Percentiles rank a stretch among this genome's conserved stretches.
These are phyloP conservation scores for Pythium rishiriense DNA, from an alignment of 352 stramenopile species.

Conservation along the genomic window DNA sequence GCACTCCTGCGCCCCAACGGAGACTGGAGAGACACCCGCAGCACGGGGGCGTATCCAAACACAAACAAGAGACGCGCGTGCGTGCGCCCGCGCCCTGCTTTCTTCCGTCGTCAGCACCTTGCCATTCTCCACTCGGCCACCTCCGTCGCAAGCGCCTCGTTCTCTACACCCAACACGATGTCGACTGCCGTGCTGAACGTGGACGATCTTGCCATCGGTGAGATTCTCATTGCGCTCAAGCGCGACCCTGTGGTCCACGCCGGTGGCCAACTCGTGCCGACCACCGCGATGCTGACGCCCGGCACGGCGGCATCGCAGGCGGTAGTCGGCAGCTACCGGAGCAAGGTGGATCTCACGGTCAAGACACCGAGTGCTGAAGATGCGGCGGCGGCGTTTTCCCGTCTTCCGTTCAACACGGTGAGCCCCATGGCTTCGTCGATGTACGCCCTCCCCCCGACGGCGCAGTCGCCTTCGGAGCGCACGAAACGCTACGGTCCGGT, in stretches of 20 bases:
- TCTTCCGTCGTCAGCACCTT: not conserved
- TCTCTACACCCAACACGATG: not conserved
- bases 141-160: conserved; percentile 12
- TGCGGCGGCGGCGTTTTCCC: conserved; percentile 35
- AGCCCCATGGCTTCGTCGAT: conserved; percentile 49
- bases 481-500: conserved; percentile 67
- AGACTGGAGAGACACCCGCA: conserved; percentile 15
- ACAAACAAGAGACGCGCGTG: conserved; percentile 36
- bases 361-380: conserved; percentile 28
- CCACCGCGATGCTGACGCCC: conserved; percentile 5
- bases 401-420: conserved; percentile 37
- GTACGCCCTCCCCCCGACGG: conserved; percentile 31
- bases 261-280: not conserved
- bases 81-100: not conserved
- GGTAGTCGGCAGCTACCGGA: conserved; percentile 34
- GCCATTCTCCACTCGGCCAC: conserved; percentile 16
- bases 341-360: conserved; percentile 53
- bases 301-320: conserved; percentile 10
- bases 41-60: conserved; percentile 18
- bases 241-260: conserved; percentile 37
- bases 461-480: conserved; percentile 37
- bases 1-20: not conserved
- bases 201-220: conserved; percentile 71
- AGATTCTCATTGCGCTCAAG: conserved; percentile 83
- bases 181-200: conserved; percentile 34